Evolutionary conservation across 2,329 filamentous ascomycete species (phyloP).

Genomic region (Colletotrichum eremochloae): DNA sequence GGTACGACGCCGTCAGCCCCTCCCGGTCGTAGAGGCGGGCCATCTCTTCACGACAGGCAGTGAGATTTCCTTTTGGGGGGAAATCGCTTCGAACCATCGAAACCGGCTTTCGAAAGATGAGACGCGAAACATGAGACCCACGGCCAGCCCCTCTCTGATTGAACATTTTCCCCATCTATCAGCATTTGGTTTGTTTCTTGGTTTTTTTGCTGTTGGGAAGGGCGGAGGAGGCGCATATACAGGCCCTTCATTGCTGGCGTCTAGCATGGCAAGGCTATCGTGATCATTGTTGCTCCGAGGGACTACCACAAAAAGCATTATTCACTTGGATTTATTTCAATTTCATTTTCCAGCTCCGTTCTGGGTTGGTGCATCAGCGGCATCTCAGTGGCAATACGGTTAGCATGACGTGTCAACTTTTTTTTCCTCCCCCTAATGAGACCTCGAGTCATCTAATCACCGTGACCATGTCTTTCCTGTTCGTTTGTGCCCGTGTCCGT

Average conservation of each 20-base stretch:
- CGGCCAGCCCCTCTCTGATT: background rate
- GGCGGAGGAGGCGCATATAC: background rate
- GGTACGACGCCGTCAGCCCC: conserved; percentile 28
- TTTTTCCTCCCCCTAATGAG: background rate
- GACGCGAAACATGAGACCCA: conserved; percentile 11
- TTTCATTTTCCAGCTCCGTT: background rate
- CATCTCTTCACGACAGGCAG: background rate
- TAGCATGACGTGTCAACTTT: background rate
- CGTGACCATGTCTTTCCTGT: too few relatives aligned
- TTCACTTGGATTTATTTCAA: background rate
- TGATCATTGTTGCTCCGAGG: background rate
- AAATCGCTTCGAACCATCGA: background rate
- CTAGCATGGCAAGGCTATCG: conserved; percentile 1
- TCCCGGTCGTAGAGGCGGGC: conserved; percentile 17
- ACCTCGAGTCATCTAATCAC: background rate
- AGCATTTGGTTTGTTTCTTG: background rate
- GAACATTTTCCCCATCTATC: background rate
- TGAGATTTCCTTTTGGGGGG: background rate
- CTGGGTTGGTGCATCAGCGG: background rate
- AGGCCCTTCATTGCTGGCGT: conserved; percentile 18
- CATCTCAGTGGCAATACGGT: background rate
- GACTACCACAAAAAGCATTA: background rate
- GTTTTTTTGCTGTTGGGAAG: background rate
- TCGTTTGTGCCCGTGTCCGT: background rate
- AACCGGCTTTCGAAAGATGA: background rate